phyloP scores from a whole-genome alignment of 2,329 filamentous ascomycete genomes.

The Phyllosticta citribraziliensis region DNA sequence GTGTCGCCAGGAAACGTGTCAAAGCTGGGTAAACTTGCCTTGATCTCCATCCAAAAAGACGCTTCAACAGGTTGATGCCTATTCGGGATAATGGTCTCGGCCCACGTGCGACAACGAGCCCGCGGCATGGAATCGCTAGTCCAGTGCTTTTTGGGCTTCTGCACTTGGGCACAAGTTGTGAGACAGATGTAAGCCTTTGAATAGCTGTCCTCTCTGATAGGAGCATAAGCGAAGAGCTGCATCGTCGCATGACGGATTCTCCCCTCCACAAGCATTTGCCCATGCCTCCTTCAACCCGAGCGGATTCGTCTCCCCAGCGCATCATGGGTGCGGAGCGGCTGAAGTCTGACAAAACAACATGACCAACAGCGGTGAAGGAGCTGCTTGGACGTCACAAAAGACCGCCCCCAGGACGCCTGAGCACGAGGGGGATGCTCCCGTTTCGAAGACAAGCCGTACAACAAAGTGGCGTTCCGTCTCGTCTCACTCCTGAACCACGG shows the following conservation, averaged over 20 bases:
- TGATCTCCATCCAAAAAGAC: not conserved
- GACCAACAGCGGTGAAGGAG: not conserved
- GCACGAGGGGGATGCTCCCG: not conserved
- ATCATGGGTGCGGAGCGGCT: not conserved
- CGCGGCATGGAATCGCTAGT: not conserved
- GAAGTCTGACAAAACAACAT: not conserved
- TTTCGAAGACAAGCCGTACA: not conserved
- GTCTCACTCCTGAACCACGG: not conserved
- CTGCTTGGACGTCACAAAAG: not conserved
- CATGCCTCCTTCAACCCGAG: not conserved
- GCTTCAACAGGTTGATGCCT: not conserved
- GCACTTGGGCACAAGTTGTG: not conserved
- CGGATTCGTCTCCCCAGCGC: not conserved
- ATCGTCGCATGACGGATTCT: not conserved
- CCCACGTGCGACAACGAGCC: not conserved
- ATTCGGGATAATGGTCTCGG: not conserved
- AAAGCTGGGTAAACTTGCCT: not conserved
- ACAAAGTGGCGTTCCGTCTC: not conserved
- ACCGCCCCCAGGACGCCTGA: not conserved
- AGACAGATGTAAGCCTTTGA: not conserved
- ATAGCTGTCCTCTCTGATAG: not conserved
- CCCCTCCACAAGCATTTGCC: not conserved
- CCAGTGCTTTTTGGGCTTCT: not conserved
- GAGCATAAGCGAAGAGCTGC: not conserved
- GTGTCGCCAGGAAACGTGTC: not conserved